Evolutionary conservation across 169 alveolate genomes (phyloP).

Genomic region (Plasmodium inui): DNA sequence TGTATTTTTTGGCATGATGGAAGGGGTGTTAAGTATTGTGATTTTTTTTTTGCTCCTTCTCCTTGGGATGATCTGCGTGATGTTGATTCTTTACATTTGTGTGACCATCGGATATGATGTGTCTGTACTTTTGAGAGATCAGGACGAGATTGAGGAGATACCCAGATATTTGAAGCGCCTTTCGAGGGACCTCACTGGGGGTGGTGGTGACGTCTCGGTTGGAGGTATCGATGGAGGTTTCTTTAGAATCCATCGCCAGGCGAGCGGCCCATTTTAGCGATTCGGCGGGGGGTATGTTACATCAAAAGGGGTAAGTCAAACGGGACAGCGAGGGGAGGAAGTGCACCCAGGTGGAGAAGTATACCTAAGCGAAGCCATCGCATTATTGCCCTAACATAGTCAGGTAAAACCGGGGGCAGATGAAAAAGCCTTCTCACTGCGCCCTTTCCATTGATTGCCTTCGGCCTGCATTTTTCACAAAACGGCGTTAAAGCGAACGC

Average conservation of each 20-base stretch:
- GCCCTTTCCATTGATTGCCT: not conserved
- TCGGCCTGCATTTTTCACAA: not conserved
- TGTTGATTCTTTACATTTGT: slow-evolving; percentile 9
- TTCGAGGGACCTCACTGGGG: slow-evolving; percentile 2
- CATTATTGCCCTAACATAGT: not conserved
- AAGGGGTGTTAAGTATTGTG: not conserved
- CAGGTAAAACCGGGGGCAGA: not conserved
- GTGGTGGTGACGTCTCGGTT: not conserved
- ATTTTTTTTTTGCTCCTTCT: slow-evolving; percentile 9
- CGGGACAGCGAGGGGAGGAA: too few relatives aligned
- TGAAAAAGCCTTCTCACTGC: not conserved
- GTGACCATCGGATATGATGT: slow-evolving; percentile 4
- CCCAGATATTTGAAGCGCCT: slow-evolving; percentile 12
- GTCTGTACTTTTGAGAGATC: slow-evolving; percentile 10
- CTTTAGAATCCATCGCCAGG: slow-evolving; percentile 1
- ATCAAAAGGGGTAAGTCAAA: not conserved
- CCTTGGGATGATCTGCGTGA: not conserved
- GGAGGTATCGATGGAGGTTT: not conserved
- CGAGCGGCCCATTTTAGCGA: slow-evolving; percentile 9
- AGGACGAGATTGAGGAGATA: slow-evolving; percentile 9
- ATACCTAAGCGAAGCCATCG: not conserved
- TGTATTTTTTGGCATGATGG: slow-evolving; percentile 33
- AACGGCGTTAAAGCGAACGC: not conserved
- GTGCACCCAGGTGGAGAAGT: not conserved
- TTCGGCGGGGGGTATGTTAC: too few relatives aligned